phyloP scores from a whole-genome alignment of 2,329 filamentous ascomycete genomes.

The Sporothrix brunneoviolacea region DNA sequence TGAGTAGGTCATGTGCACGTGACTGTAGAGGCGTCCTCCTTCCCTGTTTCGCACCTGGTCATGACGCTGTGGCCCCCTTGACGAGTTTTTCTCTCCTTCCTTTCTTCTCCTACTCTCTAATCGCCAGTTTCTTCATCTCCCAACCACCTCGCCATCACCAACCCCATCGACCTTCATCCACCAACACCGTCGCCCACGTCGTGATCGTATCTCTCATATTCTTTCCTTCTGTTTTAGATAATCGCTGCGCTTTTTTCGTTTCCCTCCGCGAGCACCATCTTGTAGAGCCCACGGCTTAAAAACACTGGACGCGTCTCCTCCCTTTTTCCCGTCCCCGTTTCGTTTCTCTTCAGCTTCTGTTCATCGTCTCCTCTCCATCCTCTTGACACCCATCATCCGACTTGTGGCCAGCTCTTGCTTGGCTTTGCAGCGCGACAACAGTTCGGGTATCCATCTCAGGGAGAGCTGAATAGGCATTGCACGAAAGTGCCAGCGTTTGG shows the following conservation, averaged over 20 bases:
- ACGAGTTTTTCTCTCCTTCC: no score
- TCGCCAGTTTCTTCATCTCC: background rate
- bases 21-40: no score
- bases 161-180: background rate
- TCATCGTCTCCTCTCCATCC: background rate
- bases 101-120: background rate
- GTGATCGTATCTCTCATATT: background rate
- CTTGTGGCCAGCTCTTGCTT: no score
- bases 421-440: no score
- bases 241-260: background rate
- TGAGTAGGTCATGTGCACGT: no score
- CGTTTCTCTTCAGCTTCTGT: background rate
- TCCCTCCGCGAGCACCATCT: background rate
- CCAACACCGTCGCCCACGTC: background rate
- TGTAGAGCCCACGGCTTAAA: background rate
- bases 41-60: no score
- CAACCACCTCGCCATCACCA: background rate
- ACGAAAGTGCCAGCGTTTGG: no score
- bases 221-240: background rate
- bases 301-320: background rate
- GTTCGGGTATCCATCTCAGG: no score
- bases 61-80: no score
- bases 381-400: background rate
- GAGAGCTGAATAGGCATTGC: no score
- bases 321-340: background rate